A percentile compares a stretch with the other conserved stretches of the same genome.
phyloP scores from a whole-genome alignment of 345 rosid species.

The Hibiscus syriacus region DNA sequence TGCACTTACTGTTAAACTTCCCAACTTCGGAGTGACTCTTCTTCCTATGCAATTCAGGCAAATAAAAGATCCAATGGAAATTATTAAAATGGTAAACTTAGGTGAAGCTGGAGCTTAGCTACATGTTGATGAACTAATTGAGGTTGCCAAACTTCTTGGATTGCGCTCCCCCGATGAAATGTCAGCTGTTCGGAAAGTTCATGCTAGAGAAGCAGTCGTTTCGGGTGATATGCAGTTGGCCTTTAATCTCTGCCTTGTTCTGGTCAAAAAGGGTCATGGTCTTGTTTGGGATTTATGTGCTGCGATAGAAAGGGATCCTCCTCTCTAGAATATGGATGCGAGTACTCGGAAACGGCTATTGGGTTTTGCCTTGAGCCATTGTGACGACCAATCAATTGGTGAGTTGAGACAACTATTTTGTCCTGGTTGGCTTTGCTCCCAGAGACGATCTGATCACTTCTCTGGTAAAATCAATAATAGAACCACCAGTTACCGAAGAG shows the following conservation, averaged over 20 bases:
- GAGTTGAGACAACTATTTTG: slow-evolving; percentile 65
- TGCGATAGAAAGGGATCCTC: slow-evolving; percentile 47
- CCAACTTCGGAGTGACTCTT: slow-evolving; percentile 81
- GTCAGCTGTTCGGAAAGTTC: slow-evolving; percentile 82
- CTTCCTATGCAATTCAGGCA: slow-evolving; percentile 88
- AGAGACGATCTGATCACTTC: slow-evolving; percentile 69
- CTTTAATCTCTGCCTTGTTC: slow-evolving; percentile 78
- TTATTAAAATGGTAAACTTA: slow-evolving; percentile 81
- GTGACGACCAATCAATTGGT: slow-evolving; percentile 83
- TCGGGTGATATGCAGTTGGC: slow-evolving; percentile 95
- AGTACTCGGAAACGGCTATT: slow-evolving; percentile 69
- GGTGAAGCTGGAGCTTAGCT: slow-evolving; percentile 81
- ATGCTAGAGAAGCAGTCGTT: slow-evolving; percentile 97
- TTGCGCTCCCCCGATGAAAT: slow-evolving; percentile 64
- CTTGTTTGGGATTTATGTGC: slow-evolving; percentile 71
- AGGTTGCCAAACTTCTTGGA: slow-evolving; percentile 94
- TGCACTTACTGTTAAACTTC: slow-evolving; percentile 83
- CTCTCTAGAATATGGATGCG: slow-evolving; percentile 76
- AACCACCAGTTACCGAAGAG: slow-evolving; percentile 77
- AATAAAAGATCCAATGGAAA: slow-evolving; percentile 94
- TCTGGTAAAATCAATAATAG: slow-evolving; percentile 73
- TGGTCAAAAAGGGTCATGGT: slow-evolving; percentile 86
- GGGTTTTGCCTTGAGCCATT: slow-evolving; percentile 90
- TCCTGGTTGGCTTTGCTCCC: slow-evolving; percentile 95
- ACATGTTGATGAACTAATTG: slow-evolving; percentile 78